These are phyloP conservation scores for Monosporascus sp. DNA, from an alignment of 2,329 filamentous ascomycete species.

Conservation along the genomic window DNA sequence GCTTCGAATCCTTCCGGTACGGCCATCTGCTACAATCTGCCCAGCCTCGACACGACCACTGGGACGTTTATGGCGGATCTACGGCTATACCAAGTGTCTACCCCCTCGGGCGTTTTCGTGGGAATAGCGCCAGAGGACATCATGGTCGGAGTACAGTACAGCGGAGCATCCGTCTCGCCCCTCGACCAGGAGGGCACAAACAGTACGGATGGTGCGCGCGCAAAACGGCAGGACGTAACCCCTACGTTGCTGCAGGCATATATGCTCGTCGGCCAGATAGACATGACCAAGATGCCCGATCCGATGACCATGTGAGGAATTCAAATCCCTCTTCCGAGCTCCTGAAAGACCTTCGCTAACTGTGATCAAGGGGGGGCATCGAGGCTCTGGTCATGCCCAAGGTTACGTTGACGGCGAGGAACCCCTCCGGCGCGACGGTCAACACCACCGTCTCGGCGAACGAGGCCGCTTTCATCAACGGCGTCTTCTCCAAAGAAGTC, in stretches of 20 bases:
- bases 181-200: constrained; percentile 27
- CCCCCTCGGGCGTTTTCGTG: constrained; percentile 48
- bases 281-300: constrained; percentile 46
- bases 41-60: constrained; percentile 59
- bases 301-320: constrained; percentile 57
- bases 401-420: constrained; percentile 60
- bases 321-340: neutral
- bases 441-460: constrained; percentile 62
- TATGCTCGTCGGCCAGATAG: constrained; percentile 65
- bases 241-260: constrained; percentile 55
- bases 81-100: constrained; percentile 64
- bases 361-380: constrained; percentile 43
- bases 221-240: constrained; percentile 15
- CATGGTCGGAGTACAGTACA: constrained; percentile 49
- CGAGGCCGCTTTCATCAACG: constrained; percentile 66
- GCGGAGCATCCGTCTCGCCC: constrained; percentile 46
- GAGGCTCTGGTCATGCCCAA: constrained; percentile 61
- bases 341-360: neutral
- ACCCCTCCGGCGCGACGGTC: constrained; percentile 44
- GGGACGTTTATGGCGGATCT: constrained; percentile 75
- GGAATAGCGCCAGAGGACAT: constrained; percentile 48
- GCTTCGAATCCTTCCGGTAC: constrained; percentile 71
- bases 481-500: constrained; percentile 59
- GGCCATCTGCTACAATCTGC: constrained; percentile 78
- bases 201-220: constrained; percentile 8